Percentiles rank a stretch among this genome's conserved stretches.
phyloP scores from a whole-genome alignment of 768 basidiomycete species.

The Serendipita sp. region DNA sequence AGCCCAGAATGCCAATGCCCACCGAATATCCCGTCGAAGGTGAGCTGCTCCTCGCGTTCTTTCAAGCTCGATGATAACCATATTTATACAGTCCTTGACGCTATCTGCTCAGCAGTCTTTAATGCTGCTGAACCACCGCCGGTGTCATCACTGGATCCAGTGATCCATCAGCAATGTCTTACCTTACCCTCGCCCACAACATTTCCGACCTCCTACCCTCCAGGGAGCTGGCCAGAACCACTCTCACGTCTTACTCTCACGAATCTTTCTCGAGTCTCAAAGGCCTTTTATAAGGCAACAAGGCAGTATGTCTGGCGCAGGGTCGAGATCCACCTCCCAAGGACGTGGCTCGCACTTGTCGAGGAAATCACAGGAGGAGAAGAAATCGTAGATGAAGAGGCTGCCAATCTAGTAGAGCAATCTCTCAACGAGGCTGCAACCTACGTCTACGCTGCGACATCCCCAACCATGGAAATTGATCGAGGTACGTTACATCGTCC shows the following conservation, averaged over 20 bases:
- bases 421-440: slow-evolving; percentile 53
- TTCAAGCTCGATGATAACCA: neutral
- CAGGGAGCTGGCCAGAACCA: slow-evolving; percentile 53
- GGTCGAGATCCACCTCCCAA: slow-evolving; percentile 67
- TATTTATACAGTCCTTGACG: slow-evolving; percentile 30
- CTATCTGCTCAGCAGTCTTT: slow-evolving; percentile 61
- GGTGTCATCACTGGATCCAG: slow-evolving; percentile 52
- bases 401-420: slow-evolving; percentile 46
- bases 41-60: neutral
- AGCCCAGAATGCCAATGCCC: slow-evolving; percentile 3
- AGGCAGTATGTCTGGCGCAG: slow-evolving; percentile 79
- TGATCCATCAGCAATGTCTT: slow-evolving; percentile 26
- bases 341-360: slow-evolving; percentile 70
- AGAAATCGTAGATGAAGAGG: slow-evolving; percentile 31
- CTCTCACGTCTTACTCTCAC: slow-evolving; percentile 48
- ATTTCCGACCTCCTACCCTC: slow-evolving; percentile 59
- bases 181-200: slow-evolving; percentile 33
- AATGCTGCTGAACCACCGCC: slow-evolving; percentile 39
- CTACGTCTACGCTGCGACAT: slow-evolving; percentile 38
- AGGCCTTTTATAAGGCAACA: slow-evolving; percentile 65
- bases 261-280: slow-evolving; percentile 61
- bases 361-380: slow-evolving; percentile 58
- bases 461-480: slow-evolving; percentile 10
- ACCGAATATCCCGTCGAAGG: slow-evolving; percentile 4
- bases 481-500: neutral